phyloP scores from a whole-genome alignment of 768 basidiomycete genomes.

The Filobasidium wieringae region DNA sequence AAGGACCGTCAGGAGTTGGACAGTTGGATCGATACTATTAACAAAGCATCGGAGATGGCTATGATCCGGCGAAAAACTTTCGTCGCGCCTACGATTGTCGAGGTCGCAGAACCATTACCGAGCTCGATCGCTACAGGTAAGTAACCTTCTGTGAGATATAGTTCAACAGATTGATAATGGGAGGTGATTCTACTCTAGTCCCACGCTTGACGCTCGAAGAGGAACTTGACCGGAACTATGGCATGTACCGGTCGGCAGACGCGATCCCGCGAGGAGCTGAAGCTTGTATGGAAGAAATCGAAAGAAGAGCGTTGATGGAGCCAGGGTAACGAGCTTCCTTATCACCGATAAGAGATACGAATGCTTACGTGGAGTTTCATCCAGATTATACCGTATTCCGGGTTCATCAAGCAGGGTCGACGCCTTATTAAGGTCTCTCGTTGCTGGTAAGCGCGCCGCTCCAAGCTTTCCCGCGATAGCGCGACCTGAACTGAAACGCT shows the following conservation, averaged over 20 bases:
- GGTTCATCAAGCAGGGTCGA: conserved; percentile 62
- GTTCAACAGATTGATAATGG: too few species aligned
- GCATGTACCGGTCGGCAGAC: not conserved
- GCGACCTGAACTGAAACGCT: not conserved
- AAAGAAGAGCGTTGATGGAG: conserved; percentile 9
- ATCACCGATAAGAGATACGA: not conserved
- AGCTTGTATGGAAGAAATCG: conserved; percentile 5
- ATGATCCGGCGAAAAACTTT: conserved; percentile 72
- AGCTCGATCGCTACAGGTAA: not conserved
- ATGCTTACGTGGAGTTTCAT: not conserved
- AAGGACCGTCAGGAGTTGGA: conserved; percentile 57
- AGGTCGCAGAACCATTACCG: conserved; percentile 47
- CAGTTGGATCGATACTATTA: conserved; percentile 66
- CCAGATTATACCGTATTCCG: conserved; percentile 53
- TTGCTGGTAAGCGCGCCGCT: conserved; percentile 46
- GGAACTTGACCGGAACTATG: not conserved
- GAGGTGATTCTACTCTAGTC: too few species aligned
- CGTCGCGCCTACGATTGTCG: conserved; percentile 59
- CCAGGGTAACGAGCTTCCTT: not conserved
- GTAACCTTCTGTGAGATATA: not conserved
- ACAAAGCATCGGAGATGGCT: conserved; percentile 56
- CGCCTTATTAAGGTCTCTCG: conserved; percentile 60
- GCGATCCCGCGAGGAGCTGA: conserved; percentile 12
- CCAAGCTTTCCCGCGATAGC: not conserved
- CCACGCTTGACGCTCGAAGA: not conserved